A percentile compares a stretch with the other conserved stretches of the same genome.
Evolutionary conservation across 352 stramenopile species (phyloP).

Genomic region (Phytophthora crassamura): DNA sequence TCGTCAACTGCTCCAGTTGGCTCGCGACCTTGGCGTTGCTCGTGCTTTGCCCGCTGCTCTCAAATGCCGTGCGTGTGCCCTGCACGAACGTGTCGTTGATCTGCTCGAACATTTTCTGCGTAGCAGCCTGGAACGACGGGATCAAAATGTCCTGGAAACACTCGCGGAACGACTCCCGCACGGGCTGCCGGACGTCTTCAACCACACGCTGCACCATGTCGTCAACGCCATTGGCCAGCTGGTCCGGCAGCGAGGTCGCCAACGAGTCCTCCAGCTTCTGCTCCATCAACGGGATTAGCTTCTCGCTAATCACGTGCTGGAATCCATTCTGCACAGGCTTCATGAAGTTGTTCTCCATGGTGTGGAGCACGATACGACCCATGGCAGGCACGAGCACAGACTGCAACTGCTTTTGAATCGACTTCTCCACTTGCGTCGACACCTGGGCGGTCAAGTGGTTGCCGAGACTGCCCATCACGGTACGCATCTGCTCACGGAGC

Average conservation of each 20-base stretch:
- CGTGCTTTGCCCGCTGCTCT: constrained; percentile 57
- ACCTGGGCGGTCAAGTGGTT: constrained; percentile 66
- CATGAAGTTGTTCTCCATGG: constrained; percentile 92
- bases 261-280: constrained; percentile 74
- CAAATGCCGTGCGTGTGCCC: constrained; percentile 68
- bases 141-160: constrained; percentile 90
- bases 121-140: constrained; percentile 85
- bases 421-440: constrained; percentile 79
- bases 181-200: constrained; percentile 79
- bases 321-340: constrained; percentile 85
- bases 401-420: constrained; percentile 86
- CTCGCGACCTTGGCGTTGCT: constrained; percentile 66
- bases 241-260: constrained; percentile 57
- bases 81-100: constrained; percentile 87
- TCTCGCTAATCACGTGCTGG: constrained; percentile 77
- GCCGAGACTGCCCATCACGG: constrained; percentile 63
- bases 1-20: constrained; percentile 73
- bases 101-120: constrained; percentile 91
- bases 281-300: constrained; percentile 77
- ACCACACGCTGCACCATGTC: constrained; percentile 81
- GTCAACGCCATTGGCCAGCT: constrained; percentile 67
- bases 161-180: constrained; percentile 86
- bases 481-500: constrained; percentile 71
- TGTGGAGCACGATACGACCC: constrained; percentile 87
- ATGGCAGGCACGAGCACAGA: constrained; percentile 83